phyloP scores from a whole-genome alignment of 2,329 filamentous ascomycete species.

The Xylariaceae sp. region DNA sequence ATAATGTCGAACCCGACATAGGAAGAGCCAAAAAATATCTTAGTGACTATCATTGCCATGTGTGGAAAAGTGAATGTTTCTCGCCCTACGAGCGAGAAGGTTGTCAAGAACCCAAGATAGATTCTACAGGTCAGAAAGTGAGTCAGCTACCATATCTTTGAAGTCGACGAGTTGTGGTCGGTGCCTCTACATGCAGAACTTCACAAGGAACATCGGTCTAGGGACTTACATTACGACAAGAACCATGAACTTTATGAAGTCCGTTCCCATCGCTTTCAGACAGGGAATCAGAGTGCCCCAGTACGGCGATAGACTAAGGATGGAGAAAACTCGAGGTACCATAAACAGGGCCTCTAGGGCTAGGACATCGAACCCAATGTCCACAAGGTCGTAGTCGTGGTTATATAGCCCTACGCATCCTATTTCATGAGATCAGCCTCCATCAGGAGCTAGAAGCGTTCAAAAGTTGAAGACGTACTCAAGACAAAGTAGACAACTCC shows the following conservation, averaged over 20 bases:
- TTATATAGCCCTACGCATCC: slow-evolving; percentile 66
- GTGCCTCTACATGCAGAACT: no score
- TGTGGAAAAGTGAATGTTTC: slow-evolving; percentile 61
- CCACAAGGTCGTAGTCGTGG: slow-evolving; percentile 61
- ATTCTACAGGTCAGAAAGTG: slow-evolving; percentile 36
- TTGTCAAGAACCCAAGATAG: slow-evolving; percentile 86
- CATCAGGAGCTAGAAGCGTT: slow-evolving; percentile 1
- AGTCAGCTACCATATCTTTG: slow-evolving; percentile 5
- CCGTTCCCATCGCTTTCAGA: slow-evolving; percentile 90
- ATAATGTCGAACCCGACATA: slow-evolving; percentile 72
- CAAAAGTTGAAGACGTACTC: slow-evolving; percentile 51
- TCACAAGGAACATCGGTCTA: neutral
- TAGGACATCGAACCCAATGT: slow-evolving; percentile 84
- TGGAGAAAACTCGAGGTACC: slow-evolving; percentile 82
- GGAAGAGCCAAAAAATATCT: slow-evolving; percentile 77
- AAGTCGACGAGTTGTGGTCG: no score
- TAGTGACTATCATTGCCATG: slow-evolving; percentile 75
- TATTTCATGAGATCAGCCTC: slow-evolving; percentile 32
- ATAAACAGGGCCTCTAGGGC: slow-evolving; percentile 86
- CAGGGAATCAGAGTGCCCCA: slow-evolving; percentile 89
- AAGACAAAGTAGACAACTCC: slow-evolving; percentile 68
- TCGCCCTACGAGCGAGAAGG: slow-evolving; percentile 75
- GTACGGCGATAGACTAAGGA: slow-evolving; percentile 83
- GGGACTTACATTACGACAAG: slow-evolving; percentile 63
- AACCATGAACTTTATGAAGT: slow-evolving; percentile 73